phyloP scores from a whole-genome alignment of 352 stramenopile species.

The Phytopythium mirpurense region DNA sequence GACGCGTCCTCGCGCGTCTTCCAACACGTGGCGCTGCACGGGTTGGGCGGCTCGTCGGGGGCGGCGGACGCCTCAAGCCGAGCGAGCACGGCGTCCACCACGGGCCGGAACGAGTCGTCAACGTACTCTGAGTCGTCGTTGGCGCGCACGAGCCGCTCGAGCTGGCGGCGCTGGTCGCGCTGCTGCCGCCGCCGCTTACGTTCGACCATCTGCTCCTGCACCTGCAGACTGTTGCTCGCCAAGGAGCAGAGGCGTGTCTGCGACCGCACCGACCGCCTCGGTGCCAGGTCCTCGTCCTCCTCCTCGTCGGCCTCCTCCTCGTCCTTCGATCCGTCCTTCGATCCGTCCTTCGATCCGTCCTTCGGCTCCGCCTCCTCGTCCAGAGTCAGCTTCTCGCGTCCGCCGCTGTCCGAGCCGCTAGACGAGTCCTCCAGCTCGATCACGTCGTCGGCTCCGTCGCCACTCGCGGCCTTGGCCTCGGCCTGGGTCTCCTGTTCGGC shows the following conservation, averaged over 20 bases:
- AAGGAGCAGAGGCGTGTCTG: conserved; percentile 58
- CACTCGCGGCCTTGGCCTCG: neutral
- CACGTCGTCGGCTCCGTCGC: neutral
- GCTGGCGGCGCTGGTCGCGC: conserved; percentile 29
- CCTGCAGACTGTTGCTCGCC: conserved; percentile 48
- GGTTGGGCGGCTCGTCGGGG: conserved; percentile 6
- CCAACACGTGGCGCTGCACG: conserved; percentile 40
- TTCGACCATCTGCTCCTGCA: conserved; percentile 60
- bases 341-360: conserved; percentile 2
- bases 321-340: neutral
- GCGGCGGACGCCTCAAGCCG: conserved; percentile 7
- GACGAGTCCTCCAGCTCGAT: conserved; percentile 3
- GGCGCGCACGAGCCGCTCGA: conserved; percentile 32
- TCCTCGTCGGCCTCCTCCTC: conserved; percentile 7
- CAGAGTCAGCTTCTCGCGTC: neutral
- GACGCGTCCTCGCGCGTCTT: conserved; percentile 8
- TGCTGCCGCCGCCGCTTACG: conserved; percentile 31
- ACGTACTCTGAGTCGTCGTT: conserved; percentile 64
- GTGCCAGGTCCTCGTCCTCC: conserved; percentile 6
- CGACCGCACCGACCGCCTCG: conserved; percentile 49
- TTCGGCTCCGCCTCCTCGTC: neutral
- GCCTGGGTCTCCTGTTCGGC: neutral
- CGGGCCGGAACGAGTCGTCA: conserved; percentile 50
- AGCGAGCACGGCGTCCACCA: conserved; percentile 20
- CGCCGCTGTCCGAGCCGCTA: neutral